A percentile compares a stretch with the other conserved stretches of the same genome.
Evolutionary conservation across 306 rosid species (phyloP).

Genomic region (Pueraria montana): DNA sequence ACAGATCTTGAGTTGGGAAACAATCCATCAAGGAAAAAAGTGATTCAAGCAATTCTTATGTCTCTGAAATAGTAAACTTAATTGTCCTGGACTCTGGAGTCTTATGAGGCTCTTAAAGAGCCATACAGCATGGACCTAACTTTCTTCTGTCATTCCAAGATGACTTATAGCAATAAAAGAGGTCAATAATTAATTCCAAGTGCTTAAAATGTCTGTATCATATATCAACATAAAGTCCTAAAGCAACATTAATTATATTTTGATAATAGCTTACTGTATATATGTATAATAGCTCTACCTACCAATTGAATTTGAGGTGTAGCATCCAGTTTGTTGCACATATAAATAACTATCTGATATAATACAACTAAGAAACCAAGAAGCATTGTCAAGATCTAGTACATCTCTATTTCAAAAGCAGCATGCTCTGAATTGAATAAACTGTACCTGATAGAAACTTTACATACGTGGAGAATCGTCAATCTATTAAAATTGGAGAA

Average conservation of each 20-base stretch:
- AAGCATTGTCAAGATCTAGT: conserved; percentile 3
- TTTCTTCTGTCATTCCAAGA: conserved; percentile 42
- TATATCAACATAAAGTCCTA: conserved; percentile 30
- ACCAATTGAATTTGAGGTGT: conserved; percentile 28
- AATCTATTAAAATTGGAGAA: neutral
- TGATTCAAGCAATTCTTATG: conserved; percentile 37
- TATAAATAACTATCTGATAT: conserved; percentile 12
- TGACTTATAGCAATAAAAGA: conserved; percentile 23
- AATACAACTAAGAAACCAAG: conserved; percentile 18
- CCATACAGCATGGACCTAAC: conserved; percentile 19
- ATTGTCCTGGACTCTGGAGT: conserved; percentile 29
- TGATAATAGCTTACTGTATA: conserved; percentile 30
- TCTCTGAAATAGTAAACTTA: conserved; percentile 23
- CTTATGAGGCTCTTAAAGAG: neutral
- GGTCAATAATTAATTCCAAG: conserved; percentile 27
- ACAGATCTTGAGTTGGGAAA: conserved; percentile 41
- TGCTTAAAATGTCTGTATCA: conserved; percentile 25
- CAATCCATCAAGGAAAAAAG: conserved; percentile 45
- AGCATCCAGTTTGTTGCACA: neutral
- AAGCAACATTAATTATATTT: neutral
- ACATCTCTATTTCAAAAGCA: conserved; percentile 25
- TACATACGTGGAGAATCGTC: conserved; percentile 25
- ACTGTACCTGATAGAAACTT: conserved; percentile 28
- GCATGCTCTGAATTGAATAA: neutral
- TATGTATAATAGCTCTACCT: conserved; percentile 25